Percentiles rank a stretch among this genome's conserved stretches.
Evolutionary conservation across 2,329 filamentous ascomycete genomes (phyloP).

Genomic region (Didymella arachidicola): DNA sequence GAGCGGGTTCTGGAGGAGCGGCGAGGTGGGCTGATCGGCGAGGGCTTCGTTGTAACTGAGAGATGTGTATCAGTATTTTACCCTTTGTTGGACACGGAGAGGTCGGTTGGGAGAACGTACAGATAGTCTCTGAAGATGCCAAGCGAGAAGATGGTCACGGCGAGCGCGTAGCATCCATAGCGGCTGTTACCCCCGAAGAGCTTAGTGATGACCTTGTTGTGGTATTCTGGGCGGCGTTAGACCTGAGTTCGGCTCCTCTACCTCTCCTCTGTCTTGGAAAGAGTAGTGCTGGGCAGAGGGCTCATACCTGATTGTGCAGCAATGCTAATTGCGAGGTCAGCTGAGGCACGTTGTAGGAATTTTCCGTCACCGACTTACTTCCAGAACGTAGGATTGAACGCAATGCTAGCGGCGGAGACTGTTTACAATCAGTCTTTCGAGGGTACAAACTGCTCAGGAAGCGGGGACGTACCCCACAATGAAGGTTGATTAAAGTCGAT

Average conservation of each 20-base stretch:
- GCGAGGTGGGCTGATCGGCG: slow-evolving; percentile 76
- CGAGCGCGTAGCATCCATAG: slow-evolving; percentile 87
- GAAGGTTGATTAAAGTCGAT: slow-evolving; percentile 57
- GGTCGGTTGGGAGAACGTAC: slow-evolving; percentile 37
- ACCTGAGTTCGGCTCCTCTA: background rate
- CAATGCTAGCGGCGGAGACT: slow-evolving; percentile 84
- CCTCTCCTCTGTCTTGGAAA: background rate
- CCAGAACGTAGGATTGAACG: slow-evolving; percentile 99
- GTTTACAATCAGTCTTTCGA: slow-evolving; percentile 16
- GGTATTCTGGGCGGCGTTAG: slow-evolving; percentile 73
- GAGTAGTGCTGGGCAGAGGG: slow-evolving; percentile 16
- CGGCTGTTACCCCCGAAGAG: slow-evolving; percentile 81
- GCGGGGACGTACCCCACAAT: slow-evolving; percentile 55
- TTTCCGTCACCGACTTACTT: slow-evolving; percentile 68
- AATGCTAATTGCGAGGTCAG: slow-evolving; percentile 62
- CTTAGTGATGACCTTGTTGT: slow-evolving; percentile 85
- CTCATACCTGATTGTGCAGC: slow-evolving; percentile 78
- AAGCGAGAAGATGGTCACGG: slow-evolving; percentile 86
- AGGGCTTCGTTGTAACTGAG: slow-evolving; percentile 83
- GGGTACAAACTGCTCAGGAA: background rate
- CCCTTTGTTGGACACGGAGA: background rate
- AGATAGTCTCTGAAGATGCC: slow-evolving; percentile 82
- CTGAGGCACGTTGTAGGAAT: background rate
- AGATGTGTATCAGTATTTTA: slow-evolving; percentile 31
- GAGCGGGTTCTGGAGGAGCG: slow-evolving; percentile 69